Base-by-base conservation (phyloP, 108 stramenopile genomes). In the Cylindrotheca closterium region DNA sequence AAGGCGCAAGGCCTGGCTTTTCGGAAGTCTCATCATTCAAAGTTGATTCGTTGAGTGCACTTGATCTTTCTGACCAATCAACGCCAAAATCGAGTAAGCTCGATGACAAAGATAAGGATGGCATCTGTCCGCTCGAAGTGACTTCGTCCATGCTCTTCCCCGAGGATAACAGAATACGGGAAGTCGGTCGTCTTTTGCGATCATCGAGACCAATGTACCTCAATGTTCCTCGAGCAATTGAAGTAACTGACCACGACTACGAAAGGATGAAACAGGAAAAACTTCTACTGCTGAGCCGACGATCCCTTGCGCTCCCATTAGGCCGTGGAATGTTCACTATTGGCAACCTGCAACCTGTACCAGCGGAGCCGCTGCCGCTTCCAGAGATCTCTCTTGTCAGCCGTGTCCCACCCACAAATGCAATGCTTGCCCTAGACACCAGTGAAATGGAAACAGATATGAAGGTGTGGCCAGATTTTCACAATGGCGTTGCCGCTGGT, bases 401-500 rank as follows among this genome's bases (percentile, higher is more conserved):
- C 30, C 63, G 95, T 30, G 85, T 97, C 19, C 94, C 96, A 29
- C 99, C 99, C 8, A 70, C 83, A 30, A 97, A 97, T 79, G 85
- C 87, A 8, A 80, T 71, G 4, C 71, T 98, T 30, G 82, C 89
- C 27, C 69, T 95, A n/a, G 91, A 95, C 50, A 68, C 80, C 50
- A 69, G 63, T 26, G 75, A 85, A 25, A 82, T 80, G 47, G 78
- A 79, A 25, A 49, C 82, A 32, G 95, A 96, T 32, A 64, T 88
- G 48, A 82, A 81, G 25, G 78, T 92, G 23, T 99, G 99, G 97
- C 96, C 97, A 7, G 94, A 97, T 60, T 99, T 99, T 74, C 97
- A 99, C 79, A 99, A 99, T 71, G 99, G 97, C 17, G 96, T 96
- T 21, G 97, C 98, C 28, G 96, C 96, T 27, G 96, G 96, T 24